Evolutionary conservation across 169 alveolate species (phyloP).

Genomic region (Plasmodium coatneyi): DNA sequence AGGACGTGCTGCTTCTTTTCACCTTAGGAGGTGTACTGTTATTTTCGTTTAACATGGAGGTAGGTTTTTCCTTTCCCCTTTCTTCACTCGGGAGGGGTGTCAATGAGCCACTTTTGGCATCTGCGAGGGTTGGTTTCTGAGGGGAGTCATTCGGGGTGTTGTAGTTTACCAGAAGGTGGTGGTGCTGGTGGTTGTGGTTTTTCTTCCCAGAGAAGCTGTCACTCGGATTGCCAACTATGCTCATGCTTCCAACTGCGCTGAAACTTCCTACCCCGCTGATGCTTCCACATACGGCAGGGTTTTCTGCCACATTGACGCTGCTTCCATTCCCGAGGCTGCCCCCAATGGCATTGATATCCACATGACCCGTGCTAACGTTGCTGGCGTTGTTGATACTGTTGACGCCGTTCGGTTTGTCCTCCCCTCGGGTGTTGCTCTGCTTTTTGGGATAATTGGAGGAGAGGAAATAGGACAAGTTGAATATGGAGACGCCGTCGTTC

Average conservation of each 20-base stretch:
- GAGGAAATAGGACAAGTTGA: conserved; percentile 51
- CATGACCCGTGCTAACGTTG: not conserved
- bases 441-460: conserved; percentile 53
- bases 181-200: not conserved
- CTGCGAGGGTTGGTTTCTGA: not conserved
- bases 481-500: conserved; percentile 62
- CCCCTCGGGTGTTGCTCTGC: conserved; percentile 36
- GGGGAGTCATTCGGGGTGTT: not conserved
- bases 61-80: conserved; percentile 1
- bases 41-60: not conserved
- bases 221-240: not conserved
- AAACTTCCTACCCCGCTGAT: not conserved
- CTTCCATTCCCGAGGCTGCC: not conserved
- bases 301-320: not conserved
- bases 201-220: not conserved
- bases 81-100: not conserved
- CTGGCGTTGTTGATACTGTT: not conserved
- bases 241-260: not conserved
- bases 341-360: not conserved
- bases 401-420: conserved; percentile 1
- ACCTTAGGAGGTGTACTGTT: not conserved
- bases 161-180: not conserved
- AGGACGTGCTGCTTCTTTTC: conserved; percentile 16
- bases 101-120: not conserved
- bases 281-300: not conserved